Evolutionary conservation across 371 early-diverging fungal genomes (phyloP).

Genomic region (Blyttiomyces sp.): DNA sequence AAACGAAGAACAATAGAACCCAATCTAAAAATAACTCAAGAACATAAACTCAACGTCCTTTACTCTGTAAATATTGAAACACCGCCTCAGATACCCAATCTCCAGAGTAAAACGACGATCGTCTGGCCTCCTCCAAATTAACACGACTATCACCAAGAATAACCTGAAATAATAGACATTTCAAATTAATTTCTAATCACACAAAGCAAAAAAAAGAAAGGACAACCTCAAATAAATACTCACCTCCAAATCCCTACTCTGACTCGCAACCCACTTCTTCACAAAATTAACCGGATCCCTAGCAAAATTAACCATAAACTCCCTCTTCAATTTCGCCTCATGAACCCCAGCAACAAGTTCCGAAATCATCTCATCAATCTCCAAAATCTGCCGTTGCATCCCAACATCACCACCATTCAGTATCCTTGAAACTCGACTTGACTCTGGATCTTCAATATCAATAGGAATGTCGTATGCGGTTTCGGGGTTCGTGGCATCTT

Average conservation of each 20-base stretch:
- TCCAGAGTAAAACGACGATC: slow-evolving; percentile 78
- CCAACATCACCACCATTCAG: slow-evolving; percentile 11
- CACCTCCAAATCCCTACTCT: slow-evolving; percentile 86
- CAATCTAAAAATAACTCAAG: no score
- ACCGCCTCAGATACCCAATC: slow-evolving; percentile 87
- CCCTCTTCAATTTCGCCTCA: slow-evolving; percentile 84
- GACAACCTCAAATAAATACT: not conserved
- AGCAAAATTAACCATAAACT: slow-evolving; percentile 86
- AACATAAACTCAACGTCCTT: not conserved
- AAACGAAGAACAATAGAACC: no score
- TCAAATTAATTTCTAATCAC: not conserved
- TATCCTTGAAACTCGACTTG: slow-evolving; percentile 47
- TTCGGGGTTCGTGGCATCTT: slow-evolving; percentile 29
- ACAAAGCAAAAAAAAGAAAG: not conserved
- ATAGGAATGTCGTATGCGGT: slow-evolving; percentile 77
- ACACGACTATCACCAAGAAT: slow-evolving; percentile 82
- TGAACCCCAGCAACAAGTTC: slow-evolving; percentile 73
- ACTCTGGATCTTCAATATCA: slow-evolving; percentile 73
- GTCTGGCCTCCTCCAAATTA: slow-evolving; percentile 77
- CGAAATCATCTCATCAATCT: slow-evolving; percentile 55
- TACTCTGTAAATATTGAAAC: slow-evolving; percentile 58
- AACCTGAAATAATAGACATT: slow-evolving; percentile 34
- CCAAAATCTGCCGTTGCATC: slow-evolving; percentile 34
- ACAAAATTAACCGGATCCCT: slow-evolving; percentile 85
- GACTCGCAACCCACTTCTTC: slow-evolving; percentile 88